Conservation (phyloP, 2,329 filamentous ascomycete species). For the Mollisia scopiformis region DNA sequence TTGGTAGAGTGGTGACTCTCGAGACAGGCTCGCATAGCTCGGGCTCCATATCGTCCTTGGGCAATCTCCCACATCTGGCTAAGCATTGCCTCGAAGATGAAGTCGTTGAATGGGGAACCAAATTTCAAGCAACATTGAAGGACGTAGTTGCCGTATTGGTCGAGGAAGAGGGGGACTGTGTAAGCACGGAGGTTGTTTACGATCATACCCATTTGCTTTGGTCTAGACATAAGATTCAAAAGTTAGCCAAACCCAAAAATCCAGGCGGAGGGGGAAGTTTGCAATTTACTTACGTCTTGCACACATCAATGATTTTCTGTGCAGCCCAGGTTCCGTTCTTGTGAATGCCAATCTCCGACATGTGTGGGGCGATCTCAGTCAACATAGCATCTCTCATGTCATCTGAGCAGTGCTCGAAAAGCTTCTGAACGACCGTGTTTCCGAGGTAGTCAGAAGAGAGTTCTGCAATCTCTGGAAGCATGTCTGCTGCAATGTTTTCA, state of each 20-base stretch:
- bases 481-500: conserved; percentile 87
- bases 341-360: conserved; percentile 96
- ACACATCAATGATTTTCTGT: conserved; percentile 96
- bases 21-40: conserved; percentile 94
- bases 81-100: conserved; percentile 98
- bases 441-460: conserved; percentile 94
- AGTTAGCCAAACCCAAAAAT: conserved; percentile 7
- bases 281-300: neutral
- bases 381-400: conserved; percentile 91
- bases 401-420: conserved; percentile 96
- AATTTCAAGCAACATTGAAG: conserved; percentile 96
- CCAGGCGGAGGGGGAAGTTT: no score
- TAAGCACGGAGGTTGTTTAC: conserved; percentile 84
- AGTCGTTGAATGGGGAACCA: conserved; percentile 85
- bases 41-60: conserved; percentile 90
- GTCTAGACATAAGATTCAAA: neutral
- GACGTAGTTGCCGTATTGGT: conserved; percentile 98
- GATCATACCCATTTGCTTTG: conserved; percentile 78
- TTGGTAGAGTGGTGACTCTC: conserved; percentile 95
- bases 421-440: conserved; percentile 98
- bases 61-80: conserved; percentile 90
- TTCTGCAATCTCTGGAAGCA: conserved; percentile 96
- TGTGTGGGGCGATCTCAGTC: conserved; percentile 81
- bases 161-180: conserved; percentile 88
- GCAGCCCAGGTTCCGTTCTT: conserved; percentile 99